These are phyloP conservation scores for Blyttiomyces sp. DNA, from an alignment of 371 early-diverging fungal genomes.

Conservation along the genomic window DNA sequence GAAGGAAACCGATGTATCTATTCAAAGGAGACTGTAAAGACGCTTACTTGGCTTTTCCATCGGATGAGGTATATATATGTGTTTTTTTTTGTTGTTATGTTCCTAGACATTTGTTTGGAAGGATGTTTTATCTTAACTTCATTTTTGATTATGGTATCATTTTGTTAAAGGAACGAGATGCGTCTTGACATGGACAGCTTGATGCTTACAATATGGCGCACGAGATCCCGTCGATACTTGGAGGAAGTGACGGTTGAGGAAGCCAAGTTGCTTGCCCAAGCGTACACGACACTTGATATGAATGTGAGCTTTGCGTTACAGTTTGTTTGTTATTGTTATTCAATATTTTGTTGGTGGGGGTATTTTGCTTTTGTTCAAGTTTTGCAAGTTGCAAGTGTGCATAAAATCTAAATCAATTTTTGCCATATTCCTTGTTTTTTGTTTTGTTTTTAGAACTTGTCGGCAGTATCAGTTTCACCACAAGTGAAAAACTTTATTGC, in stretches of 20 bases:
- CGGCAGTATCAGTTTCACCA: constrained; percentile 6
- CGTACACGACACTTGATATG: background rate
- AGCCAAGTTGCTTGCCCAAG: background rate
- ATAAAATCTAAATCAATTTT: too few species aligned
- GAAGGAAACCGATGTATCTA: background rate
- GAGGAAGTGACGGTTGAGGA: background rate
- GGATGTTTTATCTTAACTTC: too few species aligned
- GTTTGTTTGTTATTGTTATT: background rate
- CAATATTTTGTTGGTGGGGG: background rate
- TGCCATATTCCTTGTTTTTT: background rate
- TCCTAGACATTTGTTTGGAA: too few species aligned
- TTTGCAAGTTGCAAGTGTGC: background rate
- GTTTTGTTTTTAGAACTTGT: constrained; percentile 2
- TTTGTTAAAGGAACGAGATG: constrained; percentile 19
- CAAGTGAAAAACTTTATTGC: background rate
- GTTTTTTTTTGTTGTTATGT: too few species aligned
- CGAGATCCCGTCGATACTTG: background rate
- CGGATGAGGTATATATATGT: constrained; percentile 5
- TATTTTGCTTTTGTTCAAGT: background rate
- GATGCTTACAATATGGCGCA: background rate
- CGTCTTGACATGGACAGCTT: constrained; percentile 7
- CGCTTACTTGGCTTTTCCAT: background rate
- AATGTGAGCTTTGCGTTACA: constrained; percentile 2
- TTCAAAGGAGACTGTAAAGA: constrained; percentile 1
- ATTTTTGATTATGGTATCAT: background rate